Evolutionary conservation across 345 rosid genomes (phyloP).

Genomic region (Anacardium occidentale): DNA sequence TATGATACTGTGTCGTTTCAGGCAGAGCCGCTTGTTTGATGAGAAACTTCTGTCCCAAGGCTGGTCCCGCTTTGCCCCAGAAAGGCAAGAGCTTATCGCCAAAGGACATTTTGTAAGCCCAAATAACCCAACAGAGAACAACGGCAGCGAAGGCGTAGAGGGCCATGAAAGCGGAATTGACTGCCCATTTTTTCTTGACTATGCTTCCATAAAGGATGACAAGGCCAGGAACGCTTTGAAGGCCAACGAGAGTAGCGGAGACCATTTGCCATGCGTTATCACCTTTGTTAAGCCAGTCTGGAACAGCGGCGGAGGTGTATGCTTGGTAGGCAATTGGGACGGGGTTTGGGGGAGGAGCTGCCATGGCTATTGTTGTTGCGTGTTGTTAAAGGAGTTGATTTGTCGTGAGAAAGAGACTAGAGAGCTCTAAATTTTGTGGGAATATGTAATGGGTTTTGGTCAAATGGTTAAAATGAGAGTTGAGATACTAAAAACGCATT

Average conservation of each 20-base stretch:
- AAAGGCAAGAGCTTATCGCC: slow-evolving; percentile 47
- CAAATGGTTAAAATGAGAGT: not conserved
- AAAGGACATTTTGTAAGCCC: slow-evolving; percentile 55
- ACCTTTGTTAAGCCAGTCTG: slow-evolving; percentile 51
- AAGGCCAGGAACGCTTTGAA: slow-evolving; percentile 46
- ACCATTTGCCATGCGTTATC: slow-evolving; percentile 57
- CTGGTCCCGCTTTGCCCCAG: slow-evolving; percentile 54
- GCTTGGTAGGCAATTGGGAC: slow-evolving; percentile 39
- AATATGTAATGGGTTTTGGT: no score
- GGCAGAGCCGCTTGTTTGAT: slow-evolving; percentile 36
- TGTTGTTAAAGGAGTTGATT: not conserved
- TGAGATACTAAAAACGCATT: not conserved
- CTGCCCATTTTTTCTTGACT: slow-evolving; percentile 49
- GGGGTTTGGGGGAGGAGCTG: slow-evolving; percentile 29
- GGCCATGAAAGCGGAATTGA: slow-evolving; percentile 56
- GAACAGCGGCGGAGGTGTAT: slow-evolving; percentile 30
- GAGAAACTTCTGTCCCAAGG: slow-evolving; percentile 46
- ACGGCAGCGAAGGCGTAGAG: slow-evolving; percentile 48
- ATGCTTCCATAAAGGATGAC: slow-evolving; percentile 53
- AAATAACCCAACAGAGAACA: slow-evolving; percentile 43
- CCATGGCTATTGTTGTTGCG: not conserved
- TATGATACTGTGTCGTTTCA: slow-evolving; percentile 23
- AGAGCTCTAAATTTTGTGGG: no score
- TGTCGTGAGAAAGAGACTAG: no score
- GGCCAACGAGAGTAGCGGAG: slow-evolving; percentile 44